Base-by-base conservation (phyloP, 1,284 basidiomycete genomes). In the Heterobasidion parviporum region DNA sequence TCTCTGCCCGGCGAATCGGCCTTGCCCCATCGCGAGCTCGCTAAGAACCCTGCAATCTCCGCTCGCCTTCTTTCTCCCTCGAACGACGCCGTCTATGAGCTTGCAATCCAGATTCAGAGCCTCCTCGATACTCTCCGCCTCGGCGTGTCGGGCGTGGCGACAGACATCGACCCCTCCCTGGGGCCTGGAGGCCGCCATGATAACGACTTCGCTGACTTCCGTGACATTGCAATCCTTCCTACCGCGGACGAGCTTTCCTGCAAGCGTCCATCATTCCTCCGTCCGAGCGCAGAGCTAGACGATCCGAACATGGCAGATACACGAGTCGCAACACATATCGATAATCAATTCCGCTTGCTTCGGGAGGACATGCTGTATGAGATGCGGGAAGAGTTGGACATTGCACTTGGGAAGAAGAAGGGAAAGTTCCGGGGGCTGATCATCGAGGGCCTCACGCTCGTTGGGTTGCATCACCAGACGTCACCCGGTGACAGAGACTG, bases 281-380 rank as follows among this genome's bases (percentile, higher is more conserved):
- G 77, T 4, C 69, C 72, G 0, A 70, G 72, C 12, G 60, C 66
- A 1, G 66, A 68, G 8, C 64, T 83, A 0, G 78, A 80, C 0
- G 76, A 79, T 33, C 69, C 74, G 0, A 59, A 66, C 0, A 20
- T 8, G 7, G 68, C 70, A 44, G 63, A 68, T 1, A 65, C 62
- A 12, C 74, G 79, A 8, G 60, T 72, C 2, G 67, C 73, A 1
- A 69, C 74, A 1, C 78, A 85, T 59, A 68, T 86, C 7, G 84
- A 86, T 59, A 84, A 83, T 55, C 82, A 82, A 56, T 87, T 82
- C 61, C 77, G 85, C 8, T 69, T 87, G 8, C 64, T 85, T 9
- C 69, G 85, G 2, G 85, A 86, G 61, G 85, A 87, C 55, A 82
- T 87, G 80, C 58, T 86, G 1, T 70, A 77, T 59, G 82, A 87